Base-by-base conservation (phyloP, 1,284 basidiomycete genomes). In the Apiotrichum laibachii region DNA sequence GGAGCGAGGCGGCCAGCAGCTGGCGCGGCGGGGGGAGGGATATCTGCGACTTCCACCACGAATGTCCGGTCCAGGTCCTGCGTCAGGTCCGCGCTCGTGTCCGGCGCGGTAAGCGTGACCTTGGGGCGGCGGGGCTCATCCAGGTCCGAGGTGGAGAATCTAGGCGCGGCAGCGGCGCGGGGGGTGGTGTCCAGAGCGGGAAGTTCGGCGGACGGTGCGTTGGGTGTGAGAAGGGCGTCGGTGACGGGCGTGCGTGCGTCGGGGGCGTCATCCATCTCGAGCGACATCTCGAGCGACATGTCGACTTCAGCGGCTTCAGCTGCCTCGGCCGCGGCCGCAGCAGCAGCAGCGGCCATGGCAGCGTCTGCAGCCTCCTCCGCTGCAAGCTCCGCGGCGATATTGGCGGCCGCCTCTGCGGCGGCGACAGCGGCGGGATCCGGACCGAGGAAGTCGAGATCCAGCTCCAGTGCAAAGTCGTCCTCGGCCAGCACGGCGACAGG, bases 361-460 rank as follows among this genome's bases (percentile, higher is more conserved):
- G 37, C 16, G 31, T n/a, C 19, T 5, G 7, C 33, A 26, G 9
- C 12, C 31, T 33, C 31, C 33, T 50, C 37, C 5, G n/a, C 33
- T 10, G 12, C 49, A 10, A 21, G 15, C 13, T 12, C 42, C 16
- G 9, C 8, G 37, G 33, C 39, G 12, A 12, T 35, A n/a, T 44
- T 44, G 9, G 6, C 43, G 2, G 43, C 19, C 11, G 26, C 42
- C 16, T 21, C 8, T 21, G 33, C 39, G 12, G 9, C n/a, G n/a
- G 19, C 19, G 9, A 6, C 43, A 7, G 43, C 19, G 7, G 26
- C 19, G 13, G 33, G 40, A 35, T 49, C 47, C 6, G 48, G 54
- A 19, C 40, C 46, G 37, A 55, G 48, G 6, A 50, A 19, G 34
- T 57, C 57, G 39, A 63, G 47, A 47, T 60, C 62, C 16, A 63